Percentiles rank a stretch among this genome's conserved stretches.
These are phyloP conservation scores for Sclerotinia nivalis DNA, from an alignment of 2,329 filamentous ascomycete genomes.

Conservation along the genomic window DNA sequence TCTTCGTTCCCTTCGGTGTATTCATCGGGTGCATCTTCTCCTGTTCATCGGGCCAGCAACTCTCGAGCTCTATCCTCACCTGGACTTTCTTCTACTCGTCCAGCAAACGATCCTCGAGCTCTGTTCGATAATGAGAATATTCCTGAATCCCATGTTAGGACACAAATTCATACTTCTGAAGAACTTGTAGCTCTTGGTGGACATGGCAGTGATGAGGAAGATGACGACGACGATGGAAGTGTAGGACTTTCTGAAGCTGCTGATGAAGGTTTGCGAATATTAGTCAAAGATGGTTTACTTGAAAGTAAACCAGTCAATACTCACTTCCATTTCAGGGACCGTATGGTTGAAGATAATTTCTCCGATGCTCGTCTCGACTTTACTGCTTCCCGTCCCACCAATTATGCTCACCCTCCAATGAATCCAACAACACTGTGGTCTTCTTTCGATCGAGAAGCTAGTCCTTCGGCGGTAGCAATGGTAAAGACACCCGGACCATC, in stretches of 20 bases:
- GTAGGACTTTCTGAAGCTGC: constrained; percentile 36
- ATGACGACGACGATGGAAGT: constrained; percentile 27
- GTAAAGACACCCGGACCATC: constrained; percentile 34
- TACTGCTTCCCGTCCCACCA: neutral
- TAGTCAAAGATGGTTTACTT: constrained; percentile 30
- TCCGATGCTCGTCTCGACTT: neutral
- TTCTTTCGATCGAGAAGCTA: constrained; percentile 36
- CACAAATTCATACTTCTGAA: constrained; percentile 8
- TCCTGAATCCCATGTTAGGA: constrained; percentile 20
- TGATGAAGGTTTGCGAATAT: constrained; percentile 31
- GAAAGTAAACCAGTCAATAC: constrained; percentile 3
- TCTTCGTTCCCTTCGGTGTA: neutral
- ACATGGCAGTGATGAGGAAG: constrained; percentile 4
- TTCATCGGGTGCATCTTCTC: neutral
- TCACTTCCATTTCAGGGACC: neutral
- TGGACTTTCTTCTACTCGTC: no score
- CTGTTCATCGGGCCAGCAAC: no score
- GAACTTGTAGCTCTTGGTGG: neutral
- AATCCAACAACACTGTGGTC: no score
- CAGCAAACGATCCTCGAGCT: neutral
- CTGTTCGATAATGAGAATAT: constrained; percentile 3
- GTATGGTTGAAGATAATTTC: neutral
- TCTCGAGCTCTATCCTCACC: neutral
- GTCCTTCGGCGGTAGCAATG: constrained; percentile 45
- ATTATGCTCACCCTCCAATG: neutral